These are phyloP conservation scores for Fomitopsis schrenkii DNA, from an alignment of 1,284 basidiomycete species.

Conservation along the genomic window DNA sequence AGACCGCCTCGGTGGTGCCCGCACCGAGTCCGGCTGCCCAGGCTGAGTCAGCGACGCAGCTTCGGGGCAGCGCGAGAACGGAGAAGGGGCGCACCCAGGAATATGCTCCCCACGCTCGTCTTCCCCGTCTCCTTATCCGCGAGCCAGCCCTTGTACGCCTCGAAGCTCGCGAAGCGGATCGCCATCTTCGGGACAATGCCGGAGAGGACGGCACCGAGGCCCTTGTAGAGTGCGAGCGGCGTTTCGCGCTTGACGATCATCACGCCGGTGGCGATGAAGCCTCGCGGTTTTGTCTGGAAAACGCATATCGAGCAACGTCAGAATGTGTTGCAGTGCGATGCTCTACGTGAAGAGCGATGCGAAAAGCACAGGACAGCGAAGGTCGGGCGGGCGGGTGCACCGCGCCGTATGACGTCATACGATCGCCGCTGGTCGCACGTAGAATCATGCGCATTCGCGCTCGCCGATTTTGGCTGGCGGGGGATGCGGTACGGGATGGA, in stretches of 20 bases:
- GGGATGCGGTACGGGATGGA: not conserved
- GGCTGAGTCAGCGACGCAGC: not conserved
- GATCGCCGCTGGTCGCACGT: not conserved
- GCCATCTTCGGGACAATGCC: conserved; percentile 99
- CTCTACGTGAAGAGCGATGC: too few species aligned
- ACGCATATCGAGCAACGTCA: not conserved
- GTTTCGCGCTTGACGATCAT: conserved; percentile 92
- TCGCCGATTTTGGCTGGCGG: not conserved
- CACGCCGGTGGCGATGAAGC: conserved; percentile 89
- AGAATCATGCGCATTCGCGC: not conserved
- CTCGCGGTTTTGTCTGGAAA: conserved; percentile 81
- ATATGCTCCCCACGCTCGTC: conserved; percentile 74
- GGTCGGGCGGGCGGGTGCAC: not conserved
- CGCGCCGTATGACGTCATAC: not conserved
- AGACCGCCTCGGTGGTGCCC: conserved; percentile 91
- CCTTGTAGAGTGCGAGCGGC: conserved; percentile 96
- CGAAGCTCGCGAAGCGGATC: conserved; percentile 97
- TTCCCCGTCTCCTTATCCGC: conserved; percentile 75
- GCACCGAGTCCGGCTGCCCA: conserved; percentile 73
- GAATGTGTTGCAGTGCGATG: too few species aligned
- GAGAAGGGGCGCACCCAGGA: conserved; percentile 49
- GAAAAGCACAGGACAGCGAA: too few species aligned
- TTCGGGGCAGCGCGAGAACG: not conserved
- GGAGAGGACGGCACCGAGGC: conserved; percentile 94
- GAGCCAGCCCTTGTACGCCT: conserved; percentile 87